These are phyloP conservation scores for Apiospora aurea DNA, from an alignment of 2,329 filamentous ascomycete genomes.

Conservation along the genomic window DNA sequence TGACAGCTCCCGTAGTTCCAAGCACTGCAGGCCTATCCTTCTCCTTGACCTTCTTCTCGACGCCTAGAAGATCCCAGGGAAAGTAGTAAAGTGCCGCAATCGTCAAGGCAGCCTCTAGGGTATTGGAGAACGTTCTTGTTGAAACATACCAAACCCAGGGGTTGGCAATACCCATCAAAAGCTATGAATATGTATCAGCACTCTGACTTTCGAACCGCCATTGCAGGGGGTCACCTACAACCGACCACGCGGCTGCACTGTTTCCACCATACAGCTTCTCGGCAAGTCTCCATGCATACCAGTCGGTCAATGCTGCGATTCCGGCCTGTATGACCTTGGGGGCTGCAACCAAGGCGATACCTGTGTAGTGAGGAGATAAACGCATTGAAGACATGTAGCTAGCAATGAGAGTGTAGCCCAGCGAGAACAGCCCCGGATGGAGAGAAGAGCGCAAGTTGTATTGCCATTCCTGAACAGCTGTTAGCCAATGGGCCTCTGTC, in stretches of 20 bases:
- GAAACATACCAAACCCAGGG: slow-evolving; percentile 98
- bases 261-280: slow-evolving; percentile 73
- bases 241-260: slow-evolving; percentile 70
- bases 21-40: slow-evolving; percentile 44
- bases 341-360: slow-evolving; percentile 62
- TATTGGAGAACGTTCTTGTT: slow-evolving; percentile 93
- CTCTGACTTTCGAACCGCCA: neutral
- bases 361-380: slow-evolving; percentile 24
- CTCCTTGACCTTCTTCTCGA: slow-evolving; percentile 47
- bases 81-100: slow-evolving; percentile 80
- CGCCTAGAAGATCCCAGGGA: slow-evolving; percentile 78
- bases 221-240: slow-evolving; percentile 60
- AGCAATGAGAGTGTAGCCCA: slow-evolving; percentile 71
- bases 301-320: slow-evolving; percentile 81
- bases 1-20: slow-evolving; percentile 40
- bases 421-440: slow-evolving; percentile 87
- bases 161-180: slow-evolving; percentile 75
- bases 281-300: slow-evolving; percentile 86
- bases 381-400: slow-evolving; percentile 51
- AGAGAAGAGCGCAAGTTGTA: slow-evolving; percentile 87
- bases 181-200: slow-evolving; percentile 50
- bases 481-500: slow-evolving; percentile 26
- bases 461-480: slow-evolving; percentile 81
- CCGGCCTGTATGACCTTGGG: slow-evolving; percentile 80
- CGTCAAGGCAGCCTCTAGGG: slow-evolving; percentile 88